Evolutionary conservation across 768 basidiomycete species (phyloP).

Genomic region (Psilocybe cubensis): DNA sequence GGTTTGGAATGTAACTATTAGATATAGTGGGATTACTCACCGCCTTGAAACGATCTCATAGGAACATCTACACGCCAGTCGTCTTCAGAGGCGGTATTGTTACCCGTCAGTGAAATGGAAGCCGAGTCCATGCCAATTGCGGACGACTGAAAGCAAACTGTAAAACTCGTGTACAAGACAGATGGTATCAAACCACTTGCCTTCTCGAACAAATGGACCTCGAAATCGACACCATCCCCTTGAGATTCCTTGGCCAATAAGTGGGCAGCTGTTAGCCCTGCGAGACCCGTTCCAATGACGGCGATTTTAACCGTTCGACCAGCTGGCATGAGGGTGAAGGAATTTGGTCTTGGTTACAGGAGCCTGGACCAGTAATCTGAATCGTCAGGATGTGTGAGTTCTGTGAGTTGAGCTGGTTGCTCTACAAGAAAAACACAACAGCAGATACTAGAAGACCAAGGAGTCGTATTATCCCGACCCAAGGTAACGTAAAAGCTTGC

Average conservation of each 20-base stretch:
- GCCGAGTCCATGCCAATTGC: constrained; percentile 72
- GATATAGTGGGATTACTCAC: too few species aligned
- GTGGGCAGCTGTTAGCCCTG: constrained; percentile 72
- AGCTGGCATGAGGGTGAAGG: constrained; percentile 28
- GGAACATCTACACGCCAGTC: constrained; percentile 74
- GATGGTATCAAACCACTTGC: constrained; percentile 37
- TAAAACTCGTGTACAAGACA: background rate
- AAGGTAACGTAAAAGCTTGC: background rate
- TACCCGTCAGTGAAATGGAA: constrained; percentile 49
- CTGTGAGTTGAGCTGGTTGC: background rate
- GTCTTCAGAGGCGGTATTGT: constrained; percentile 35
- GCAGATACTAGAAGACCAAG: background rate
- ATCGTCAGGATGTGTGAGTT: background rate
- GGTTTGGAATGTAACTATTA: too few species aligned
- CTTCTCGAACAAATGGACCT: constrained; percentile 79
- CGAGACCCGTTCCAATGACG: constrained; percentile 73
- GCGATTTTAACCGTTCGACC: constrained; percentile 58
- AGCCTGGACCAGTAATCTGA: background rate
- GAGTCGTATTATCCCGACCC: background rate
- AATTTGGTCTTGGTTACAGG: too few species aligned
- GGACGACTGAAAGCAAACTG: constrained; percentile 40
- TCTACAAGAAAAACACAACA: background rate
- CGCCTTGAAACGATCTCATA: constrained; percentile 83
- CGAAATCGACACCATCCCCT: constrained; percentile 48
- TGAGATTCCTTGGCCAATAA: constrained; percentile 43